Evolutionary conservation across 164 flowering plant species (phyloP).

Genomic region (Saururus chinensis): DNA sequence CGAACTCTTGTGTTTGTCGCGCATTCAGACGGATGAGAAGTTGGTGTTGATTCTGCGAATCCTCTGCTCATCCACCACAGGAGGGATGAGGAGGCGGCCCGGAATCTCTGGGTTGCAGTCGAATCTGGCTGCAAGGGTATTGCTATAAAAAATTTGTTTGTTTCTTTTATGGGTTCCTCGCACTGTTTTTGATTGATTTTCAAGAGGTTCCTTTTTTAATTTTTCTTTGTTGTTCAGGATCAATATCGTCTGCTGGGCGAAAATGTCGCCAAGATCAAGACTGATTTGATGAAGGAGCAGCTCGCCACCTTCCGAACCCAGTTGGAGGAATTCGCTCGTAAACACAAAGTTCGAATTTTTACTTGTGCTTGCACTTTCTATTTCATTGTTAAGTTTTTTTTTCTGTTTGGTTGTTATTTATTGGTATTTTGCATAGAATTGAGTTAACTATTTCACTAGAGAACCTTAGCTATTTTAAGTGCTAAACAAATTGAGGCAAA

Average conservation of each 20-base stretch:
- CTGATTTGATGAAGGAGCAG: slow-evolving; percentile 95
- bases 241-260: slow-evolving; percentile 86
- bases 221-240: slow-evolving; percentile 33
- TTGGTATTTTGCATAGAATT: not conserved
- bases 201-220: not conserved
- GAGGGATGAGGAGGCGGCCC: slow-evolving; percentile 27
- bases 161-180: too few species aligned
- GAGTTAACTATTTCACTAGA: too few species aligned
- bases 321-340: slow-evolving; percentile 90
- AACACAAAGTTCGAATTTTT: slow-evolving; percentile 64
- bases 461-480: too few species aligned
- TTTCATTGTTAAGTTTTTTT: not conserved
- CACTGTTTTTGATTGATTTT: not conserved
- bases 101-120: slow-evolving; percentile 38
- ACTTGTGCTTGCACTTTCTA: not conserved
- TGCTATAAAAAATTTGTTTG: not conserved
- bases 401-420: not conserved
- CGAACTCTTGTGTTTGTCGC: too few species aligned
- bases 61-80: too few species aligned
- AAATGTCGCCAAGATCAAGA: slow-evolving; percentile 83
- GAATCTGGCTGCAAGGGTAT: slow-evolving; percentile 35
- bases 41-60: too few species aligned
- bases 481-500: too few species aligned
- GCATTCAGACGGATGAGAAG: too few species aligned
- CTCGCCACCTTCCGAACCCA: slow-evolving; percentile 83